A percentile compares a stretch with the other conserved stretches of the same genome.
These are phyloP conservation scores for Nymphaea thermarum DNA, from an alignment of 164 flowering plant genomes.

Conservation along the genomic window DNA sequence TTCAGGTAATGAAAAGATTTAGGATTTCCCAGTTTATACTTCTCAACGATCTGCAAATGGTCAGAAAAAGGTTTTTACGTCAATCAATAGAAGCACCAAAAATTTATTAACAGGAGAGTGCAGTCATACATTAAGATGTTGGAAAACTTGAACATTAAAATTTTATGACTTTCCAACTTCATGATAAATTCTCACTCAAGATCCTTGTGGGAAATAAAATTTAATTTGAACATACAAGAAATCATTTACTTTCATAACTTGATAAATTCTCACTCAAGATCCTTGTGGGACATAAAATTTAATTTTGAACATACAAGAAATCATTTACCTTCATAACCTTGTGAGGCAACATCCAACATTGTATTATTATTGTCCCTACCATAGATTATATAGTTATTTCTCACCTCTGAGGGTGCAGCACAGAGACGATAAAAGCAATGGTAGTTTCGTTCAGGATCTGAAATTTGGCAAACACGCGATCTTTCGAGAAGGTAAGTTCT, in stretches of 20 bases:
- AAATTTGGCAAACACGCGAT: constrained; percentile 92
- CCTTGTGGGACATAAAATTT: too few species aligned
- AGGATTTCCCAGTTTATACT: constrained; percentile 70
- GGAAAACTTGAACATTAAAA: too few species aligned
- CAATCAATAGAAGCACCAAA: not conserved
- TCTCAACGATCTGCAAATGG: constrained; percentile 48
- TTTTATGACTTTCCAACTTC: too few species aligned
- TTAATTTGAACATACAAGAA: too few species aligned
- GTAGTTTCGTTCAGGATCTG: constrained; percentile 83
- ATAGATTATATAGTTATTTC: not conserved
- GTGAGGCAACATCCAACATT: not conserved
- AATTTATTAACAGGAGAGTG: too few species aligned
- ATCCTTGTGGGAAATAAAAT: too few species aligned
- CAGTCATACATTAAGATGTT: too few species aligned
- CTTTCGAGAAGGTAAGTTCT: constrained; percentile 81
- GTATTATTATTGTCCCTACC: not conserved
- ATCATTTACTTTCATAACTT: too few species aligned
- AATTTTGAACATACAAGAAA: too few species aligned
- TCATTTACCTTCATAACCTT: not conserved
- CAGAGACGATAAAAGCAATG: constrained; percentile 85
- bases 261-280: too few species aligned
- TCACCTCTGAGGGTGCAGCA: constrained; percentile 74
- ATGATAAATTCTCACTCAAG: too few species aligned
- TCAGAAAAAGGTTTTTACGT: not conserved
- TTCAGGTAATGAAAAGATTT: constrained; percentile 83